Base-by-base conservation (phyloP, 2,329 filamentous ascomycete genomes). In the Diaporthe aspalathi region DNA sequence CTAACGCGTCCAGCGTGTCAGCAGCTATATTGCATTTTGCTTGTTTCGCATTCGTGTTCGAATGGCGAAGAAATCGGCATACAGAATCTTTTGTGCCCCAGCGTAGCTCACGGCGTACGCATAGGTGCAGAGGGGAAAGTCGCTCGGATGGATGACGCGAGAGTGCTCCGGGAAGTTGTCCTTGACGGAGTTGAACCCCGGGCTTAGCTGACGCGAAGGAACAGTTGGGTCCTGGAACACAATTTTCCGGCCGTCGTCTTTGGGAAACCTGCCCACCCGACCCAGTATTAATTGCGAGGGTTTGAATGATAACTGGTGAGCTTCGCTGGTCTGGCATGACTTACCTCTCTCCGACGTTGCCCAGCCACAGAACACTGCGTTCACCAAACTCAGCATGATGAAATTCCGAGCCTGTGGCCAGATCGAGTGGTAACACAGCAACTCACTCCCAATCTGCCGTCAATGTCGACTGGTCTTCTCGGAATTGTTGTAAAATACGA, bases 61-160 rank as follows among this genome's bases (percentile, higher is more conserved):
- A 17, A 29, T n/a, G 56, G n/a, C 8, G 16, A 8, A 1, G 14
- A 27, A 24, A n/a, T 6, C 20, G 24, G 47, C 56, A 14, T 47
- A 62, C 56, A 62, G 40, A 24, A 62, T 16, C 6, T 62, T 45
- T 47, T 62, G 56, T 32, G 56, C 56, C 14, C 56, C 56, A 47
- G 56, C 24, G 32, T 62, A 62, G 38, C 56, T 62, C 17, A 62
- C 56, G 2, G 56, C 56, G 4, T 62, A 62, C 11, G 38, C 56
- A 22, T 62, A 62, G 5, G 56, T 62, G 27, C 40, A 45, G 32
- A 62, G 56, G 4, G 56, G 56, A 47, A 62, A 62, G 27, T 62
- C 56, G 56, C 56, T 62, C 9, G 40, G 40, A 11, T 62, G 40
- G 16, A 47, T 62, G 7, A 62, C 24, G 11, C 56, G 56, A 32